A percentile compares a stretch with the other conserved stretches of the same genome.
phyloP scores from a whole-genome alignment of 73 alveolate species.

The Paramecium caudatum region DNA sequence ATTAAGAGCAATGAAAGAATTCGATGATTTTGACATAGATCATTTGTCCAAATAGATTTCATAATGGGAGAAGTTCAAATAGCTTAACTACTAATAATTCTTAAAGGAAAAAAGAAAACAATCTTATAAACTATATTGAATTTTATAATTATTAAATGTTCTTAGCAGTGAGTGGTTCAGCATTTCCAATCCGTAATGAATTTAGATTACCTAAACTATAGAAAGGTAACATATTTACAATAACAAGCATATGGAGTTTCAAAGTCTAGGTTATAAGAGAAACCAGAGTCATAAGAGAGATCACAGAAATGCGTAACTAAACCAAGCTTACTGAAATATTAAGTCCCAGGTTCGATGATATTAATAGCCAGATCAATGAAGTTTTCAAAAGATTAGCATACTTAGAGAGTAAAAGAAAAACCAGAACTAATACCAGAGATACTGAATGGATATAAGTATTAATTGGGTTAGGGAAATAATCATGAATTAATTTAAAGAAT shows the following conservation, averaged over 20 bases:
- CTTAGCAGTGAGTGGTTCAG: conserved; percentile 31
- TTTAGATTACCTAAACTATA: conserved; percentile 26
- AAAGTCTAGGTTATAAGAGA: conserved; percentile 32
- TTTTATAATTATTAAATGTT: too few species aligned
- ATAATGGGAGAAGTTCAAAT: conserved; percentile 13
- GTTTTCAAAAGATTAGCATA: conserved; percentile 24
- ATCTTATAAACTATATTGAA: background rate
- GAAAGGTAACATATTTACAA: background rate
- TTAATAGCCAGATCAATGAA: conserved; percentile 56
- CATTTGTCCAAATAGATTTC: background rate
- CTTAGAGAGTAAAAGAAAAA: conserved; percentile 29
- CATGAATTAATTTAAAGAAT: conserved; percentile 77
- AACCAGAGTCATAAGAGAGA: conserved; percentile 20
- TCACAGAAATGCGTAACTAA: conserved; percentile 29
- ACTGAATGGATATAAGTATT: conserved; percentile 47
- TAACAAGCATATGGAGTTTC: background rate
- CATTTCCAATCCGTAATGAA: conserved; percentile 42
- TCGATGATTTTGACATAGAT: conserved; percentile 36
- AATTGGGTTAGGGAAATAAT: conserved; percentile 80
- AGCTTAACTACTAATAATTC: background rate
- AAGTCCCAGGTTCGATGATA: conserved; percentile 62
- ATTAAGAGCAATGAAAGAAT: conserved; percentile 34
- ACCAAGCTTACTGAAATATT: conserved; percentile 34
- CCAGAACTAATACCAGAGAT: conserved; percentile 13
- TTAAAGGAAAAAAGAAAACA: background rate